A percentile compares a stretch with the other conserved stretches of the same genome.
Evolutionary conservation across 1,284 basidiomycete genomes (phyloP).

Genomic region (Moniliella sp.): DNA sequence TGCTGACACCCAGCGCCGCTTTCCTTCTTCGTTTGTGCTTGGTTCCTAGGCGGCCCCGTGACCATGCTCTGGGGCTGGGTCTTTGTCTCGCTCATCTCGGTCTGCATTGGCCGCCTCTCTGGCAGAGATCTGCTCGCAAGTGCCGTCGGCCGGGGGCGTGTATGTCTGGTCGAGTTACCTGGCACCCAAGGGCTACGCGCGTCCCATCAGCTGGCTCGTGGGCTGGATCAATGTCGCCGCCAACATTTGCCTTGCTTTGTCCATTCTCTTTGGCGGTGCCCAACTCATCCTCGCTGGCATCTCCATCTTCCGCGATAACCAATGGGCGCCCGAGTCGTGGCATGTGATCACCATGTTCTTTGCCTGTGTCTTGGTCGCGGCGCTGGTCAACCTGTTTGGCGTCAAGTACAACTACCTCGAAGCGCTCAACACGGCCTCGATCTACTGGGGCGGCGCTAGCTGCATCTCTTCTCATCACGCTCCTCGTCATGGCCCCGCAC

Average conservation of each 20-base stretch:
- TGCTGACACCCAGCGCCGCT: no score
- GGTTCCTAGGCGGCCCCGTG: conserved; percentile 36
- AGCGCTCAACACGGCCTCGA: conserved; percentile 32
- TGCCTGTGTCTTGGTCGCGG: conserved; percentile 34
- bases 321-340: conserved; percentile 16
- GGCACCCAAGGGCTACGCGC: conserved; percentile 35
- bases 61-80: conserved; percentile 37
- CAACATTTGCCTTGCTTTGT: conserved; percentile 36
- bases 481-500: conserved; percentile 35
- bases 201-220: conserved; percentile 36
- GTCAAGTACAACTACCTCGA: conserved; percentile 17
- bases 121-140: conserved; percentile 38
- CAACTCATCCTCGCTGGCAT: conserved; percentile 38
- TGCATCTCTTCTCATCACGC: conserved; percentile 37
- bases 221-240: conserved; percentile 38
- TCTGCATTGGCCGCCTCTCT: conserved; percentile 36
- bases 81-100: conserved; percentile 37
- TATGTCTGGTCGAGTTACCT: conserved; percentile 38
- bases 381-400: conserved; percentile 28
- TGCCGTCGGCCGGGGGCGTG: conserved; percentile 37
- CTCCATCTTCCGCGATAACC: conserved; percentile 31
- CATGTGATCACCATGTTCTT: conserved; percentile 36
- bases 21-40: conserved; percentile 32
- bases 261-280: conserved; percentile 38
- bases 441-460: conserved; percentile 37